phyloP scores from a whole-genome alignment of 768 basidiomycete genomes.

The Mycena pura region DNA sequence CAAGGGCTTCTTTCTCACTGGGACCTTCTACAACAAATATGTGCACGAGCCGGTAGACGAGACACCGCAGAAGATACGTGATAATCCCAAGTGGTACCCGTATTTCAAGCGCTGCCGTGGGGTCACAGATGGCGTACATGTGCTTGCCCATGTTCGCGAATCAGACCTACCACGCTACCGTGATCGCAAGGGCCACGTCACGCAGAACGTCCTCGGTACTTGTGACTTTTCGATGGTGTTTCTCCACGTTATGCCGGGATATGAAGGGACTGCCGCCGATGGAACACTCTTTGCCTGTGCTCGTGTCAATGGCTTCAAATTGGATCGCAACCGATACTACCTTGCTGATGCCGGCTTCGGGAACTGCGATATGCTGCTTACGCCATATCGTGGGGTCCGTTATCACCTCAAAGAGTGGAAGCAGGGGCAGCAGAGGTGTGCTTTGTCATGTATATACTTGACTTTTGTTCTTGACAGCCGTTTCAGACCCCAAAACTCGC shows the following conservation, averaged over 20 bases:
- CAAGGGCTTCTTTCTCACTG: too few relatives aligned
- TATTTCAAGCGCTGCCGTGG: constrained; percentile 33
- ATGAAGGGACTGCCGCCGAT: constrained; percentile 45
- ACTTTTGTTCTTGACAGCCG: too few relatives aligned
- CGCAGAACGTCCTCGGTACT: constrained; percentile 40
- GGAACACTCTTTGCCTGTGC: constrained; percentile 33
- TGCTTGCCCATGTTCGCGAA: constrained; percentile 18
- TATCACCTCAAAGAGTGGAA: constrained; percentile 36
- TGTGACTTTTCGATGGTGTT: constrained; percentile 40
- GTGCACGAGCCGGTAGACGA: background rate
- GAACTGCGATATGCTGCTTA: constrained; percentile 30
- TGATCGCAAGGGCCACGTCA: constrained; percentile 31
- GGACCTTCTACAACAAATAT: constrained; percentile 14
- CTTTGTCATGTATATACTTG: background rate
- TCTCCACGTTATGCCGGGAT: constrained; percentile 39
- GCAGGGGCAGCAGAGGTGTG: background rate
- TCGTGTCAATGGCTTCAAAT: constrained; percentile 10
- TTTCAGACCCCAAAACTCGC: constrained; percentile 23
- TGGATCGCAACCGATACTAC: constrained; percentile 29
- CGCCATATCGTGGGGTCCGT: constrained; percentile 30
- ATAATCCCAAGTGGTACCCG: constrained; percentile 34
- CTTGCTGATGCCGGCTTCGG: constrained; percentile 33
- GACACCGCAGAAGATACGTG: constrained; percentile 21
- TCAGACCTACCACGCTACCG: constrained; percentile 15
- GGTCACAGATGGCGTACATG: constrained; percentile 35